Base-by-base conservation (phyloP, 805 yeast species). In the Metschnikowia drakensbergensis region DNA sequence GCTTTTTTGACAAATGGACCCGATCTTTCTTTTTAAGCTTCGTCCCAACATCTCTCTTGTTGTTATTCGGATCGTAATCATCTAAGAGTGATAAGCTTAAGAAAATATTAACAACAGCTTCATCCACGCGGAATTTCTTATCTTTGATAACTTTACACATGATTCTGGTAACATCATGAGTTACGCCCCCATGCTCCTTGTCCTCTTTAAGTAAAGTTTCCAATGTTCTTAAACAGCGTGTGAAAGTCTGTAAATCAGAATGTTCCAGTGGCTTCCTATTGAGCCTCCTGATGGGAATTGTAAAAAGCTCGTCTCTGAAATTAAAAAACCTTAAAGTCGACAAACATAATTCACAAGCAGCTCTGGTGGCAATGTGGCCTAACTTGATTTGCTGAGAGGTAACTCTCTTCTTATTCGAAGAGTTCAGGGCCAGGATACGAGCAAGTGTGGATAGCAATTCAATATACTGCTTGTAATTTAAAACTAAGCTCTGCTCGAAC, bases 1-100 rank as follows among this genome's bases (percentile, higher is more conserved):
- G 92, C 66, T 86, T 86, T 64, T 92, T 92, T n/a, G 96, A 83
- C 43, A 92, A 69, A 72, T 91, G 96, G 3, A 88, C 89, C 57
- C 97, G 76, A 64, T 94, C 96, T 65, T 90, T 88, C 73, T 91
- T 92, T 62, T 80, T 82, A 39, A 86, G 46, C 60, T 84, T 86
- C 4, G 69, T 67, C 35, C 67, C 72, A 7, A 69, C 67, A 6
- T 48, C 52, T 23, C 23, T 45, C 40, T 74, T 75, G 71, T 71
- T 33, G 72, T 76, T 61, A 79, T 77, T 61, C 13, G 94, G 92
- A 62, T 84, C 88, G 60, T 84, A 87, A 63, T 86, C 92, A 42
- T 76, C 78, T 46, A 87, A 67, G 17, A 86, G 71, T 25, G 81
- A 76, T 53, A 90, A 65, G 1, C 92, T 83, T 41, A 90, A 69